Percentiles rank a stretch among this genome's conserved stretches.
Evolutionary conservation across 345 rosid genomes (phyloP).

Genomic region (Rhodomyrtus tomentosa): DNA sequence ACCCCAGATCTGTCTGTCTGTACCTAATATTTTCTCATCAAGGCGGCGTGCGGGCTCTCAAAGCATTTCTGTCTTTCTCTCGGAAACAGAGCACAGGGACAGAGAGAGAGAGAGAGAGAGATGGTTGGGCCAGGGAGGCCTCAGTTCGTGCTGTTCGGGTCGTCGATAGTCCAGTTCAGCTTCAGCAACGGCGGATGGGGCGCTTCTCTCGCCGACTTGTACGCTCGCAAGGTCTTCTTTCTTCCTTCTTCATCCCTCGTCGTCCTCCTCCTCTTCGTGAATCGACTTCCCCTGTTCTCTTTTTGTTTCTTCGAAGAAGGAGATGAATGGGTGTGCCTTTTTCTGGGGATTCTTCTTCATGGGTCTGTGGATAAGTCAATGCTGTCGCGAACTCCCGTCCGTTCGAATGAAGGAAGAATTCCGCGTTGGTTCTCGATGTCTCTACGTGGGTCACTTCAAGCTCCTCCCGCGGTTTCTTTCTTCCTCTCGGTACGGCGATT

Average conservation of each 20-base stretch:
- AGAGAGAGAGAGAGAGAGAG: neutral
- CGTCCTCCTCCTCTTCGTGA: neutral
- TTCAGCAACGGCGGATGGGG: conserved; percentile 73
- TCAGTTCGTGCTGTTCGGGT: conserved; percentile 83
- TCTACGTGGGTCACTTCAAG: neutral
- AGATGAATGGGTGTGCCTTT: neutral
- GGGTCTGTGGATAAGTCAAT: neutral
- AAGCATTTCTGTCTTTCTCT: neutral
- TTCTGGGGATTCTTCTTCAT: neutral
- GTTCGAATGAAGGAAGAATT: neutral
- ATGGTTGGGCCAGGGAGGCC: conserved; percentile 90
- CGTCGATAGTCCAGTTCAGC: conserved; percentile 80
- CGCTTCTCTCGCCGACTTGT: conserved; percentile 57
- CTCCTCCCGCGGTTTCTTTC: neutral
- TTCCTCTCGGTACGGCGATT: neutral
- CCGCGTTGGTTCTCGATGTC: neutral
- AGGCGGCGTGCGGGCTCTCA: neutral
- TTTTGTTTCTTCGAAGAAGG: neutral
- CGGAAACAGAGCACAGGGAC: neutral
- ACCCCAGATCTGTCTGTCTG: no score
- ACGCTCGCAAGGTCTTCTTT: conserved; percentile 51
- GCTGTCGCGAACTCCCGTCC: neutral
- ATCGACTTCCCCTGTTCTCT: neutral
- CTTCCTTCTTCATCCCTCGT: neutral
- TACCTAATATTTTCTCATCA: no score